Percentiles rank a stretch among this genome's conserved stretches.
These are phyloP conservation scores for Penicillium sp. DNA, from an alignment of 2,329 filamentous ascomycete genomes.

Conservation along the genomic window DNA sequence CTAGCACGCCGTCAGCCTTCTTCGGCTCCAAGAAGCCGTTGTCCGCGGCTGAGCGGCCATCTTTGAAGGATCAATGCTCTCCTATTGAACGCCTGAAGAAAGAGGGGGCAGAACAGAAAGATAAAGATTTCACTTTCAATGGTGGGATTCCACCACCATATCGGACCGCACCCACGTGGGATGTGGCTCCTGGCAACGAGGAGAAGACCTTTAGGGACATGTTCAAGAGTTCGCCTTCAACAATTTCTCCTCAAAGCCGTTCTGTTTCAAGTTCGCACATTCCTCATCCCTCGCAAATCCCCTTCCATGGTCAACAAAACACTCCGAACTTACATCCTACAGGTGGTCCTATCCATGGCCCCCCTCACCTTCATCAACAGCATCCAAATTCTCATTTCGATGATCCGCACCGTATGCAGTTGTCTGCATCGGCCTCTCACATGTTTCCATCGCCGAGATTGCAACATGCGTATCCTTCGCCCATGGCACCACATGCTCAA, in stretches of 20 bases:
- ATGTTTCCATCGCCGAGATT: conserved; percentile 82
- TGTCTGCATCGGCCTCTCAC: conserved; percentile 76
- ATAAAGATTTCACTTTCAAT: conserved; percentile 67
- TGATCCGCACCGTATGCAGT: conserved; percentile 82
- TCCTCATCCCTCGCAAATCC: conserved; percentile 76
- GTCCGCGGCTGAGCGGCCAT: conserved; percentile 53
- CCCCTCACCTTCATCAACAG: conserved; percentile 74
- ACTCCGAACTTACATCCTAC: conserved; percentile 64
- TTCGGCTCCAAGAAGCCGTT: conserved; percentile 70
- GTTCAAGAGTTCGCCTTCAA: conserved; percentile 66
- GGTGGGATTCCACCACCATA: conserved; percentile 80
- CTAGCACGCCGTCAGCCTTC: conserved; percentile 50
- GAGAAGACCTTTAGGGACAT: conserved; percentile 77
- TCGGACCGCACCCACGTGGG: conserved; percentile 82
- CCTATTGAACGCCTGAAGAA: conserved; percentile 69
- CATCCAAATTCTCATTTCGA: conserved; percentile 69
- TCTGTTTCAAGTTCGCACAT: conserved; percentile 61
- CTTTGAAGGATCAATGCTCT: conserved; percentile 56
- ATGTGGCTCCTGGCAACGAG: conserved; percentile 62
- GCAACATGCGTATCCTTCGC: conserved; percentile 64
- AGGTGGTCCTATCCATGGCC: conserved; percentile 70
- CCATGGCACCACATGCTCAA: conserved; percentile 65
- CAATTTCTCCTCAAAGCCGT: conserved; percentile 68
- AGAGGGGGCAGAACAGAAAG: conserved; percentile 49
- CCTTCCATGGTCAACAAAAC: conserved; percentile 74